Evolutionary conservation across 2,329 filamentous ascomycete species (phyloP).

Genomic region (Cryphonectria nitschkei): DNA sequence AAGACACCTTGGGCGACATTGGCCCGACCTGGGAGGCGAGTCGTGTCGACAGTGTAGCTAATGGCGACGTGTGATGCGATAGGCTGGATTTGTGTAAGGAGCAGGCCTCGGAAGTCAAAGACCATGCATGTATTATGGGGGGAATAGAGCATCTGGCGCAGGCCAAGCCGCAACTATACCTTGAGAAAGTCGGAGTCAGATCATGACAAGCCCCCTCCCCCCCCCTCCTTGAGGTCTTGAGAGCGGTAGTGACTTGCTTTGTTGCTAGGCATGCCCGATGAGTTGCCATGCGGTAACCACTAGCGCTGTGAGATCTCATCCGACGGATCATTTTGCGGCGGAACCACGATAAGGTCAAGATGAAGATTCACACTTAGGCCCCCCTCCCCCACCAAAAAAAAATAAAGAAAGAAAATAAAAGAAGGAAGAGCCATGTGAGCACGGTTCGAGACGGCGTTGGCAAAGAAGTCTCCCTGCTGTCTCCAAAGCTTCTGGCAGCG

Average conservation of each 20-base stretch:
- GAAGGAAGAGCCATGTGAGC: not conserved
- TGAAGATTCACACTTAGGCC: not conserved
- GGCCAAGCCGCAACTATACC: not conserved
- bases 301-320: not conserved
- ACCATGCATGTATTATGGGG: not conserved
- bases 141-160: not conserved
- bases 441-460: not conserved
- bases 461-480: too few species aligned
- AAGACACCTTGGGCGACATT: slow-evolving; percentile 1
- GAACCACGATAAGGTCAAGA: not conserved
- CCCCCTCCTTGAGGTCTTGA: too few species aligned
- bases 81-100: not conserved
- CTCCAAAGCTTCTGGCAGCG: not conserved
- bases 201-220: not conserved
- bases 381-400: too few species aligned
- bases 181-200: not conserved
- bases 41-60: not conserved
- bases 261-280: not conserved
- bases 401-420: too few species aligned
- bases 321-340: not conserved
- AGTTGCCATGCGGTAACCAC: not conserved
- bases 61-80: not conserved
- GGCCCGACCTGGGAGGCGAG: not conserved
- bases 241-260: too few species aligned
- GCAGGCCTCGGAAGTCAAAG: not conserved